phyloP scores from a whole-genome alignment of 805 yeast species.

The Kuraishia hungarica region DNA sequence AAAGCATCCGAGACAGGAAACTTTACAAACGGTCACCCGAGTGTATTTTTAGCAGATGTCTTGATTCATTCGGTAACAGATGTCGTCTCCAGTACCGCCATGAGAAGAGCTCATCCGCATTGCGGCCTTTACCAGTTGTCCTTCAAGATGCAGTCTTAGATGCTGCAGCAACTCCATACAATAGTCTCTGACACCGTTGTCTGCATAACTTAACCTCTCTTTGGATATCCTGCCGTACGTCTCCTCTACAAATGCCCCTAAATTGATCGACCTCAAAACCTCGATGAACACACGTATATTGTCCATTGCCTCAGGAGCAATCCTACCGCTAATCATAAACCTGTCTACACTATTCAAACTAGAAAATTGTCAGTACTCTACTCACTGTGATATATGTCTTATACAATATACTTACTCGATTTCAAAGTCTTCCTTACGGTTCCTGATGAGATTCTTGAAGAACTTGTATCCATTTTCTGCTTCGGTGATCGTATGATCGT shows the following conservation, averaged over 20 bases:
- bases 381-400: too few species aligned
- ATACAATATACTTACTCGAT: not conserved
- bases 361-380: not conserved
- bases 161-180: not conserved
- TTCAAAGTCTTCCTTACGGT: not conserved
- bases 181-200: not conserved
- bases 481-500: not conserved
- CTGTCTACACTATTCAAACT: not conserved
- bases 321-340: not conserved
- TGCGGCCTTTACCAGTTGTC: not conserved
- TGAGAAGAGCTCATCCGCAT: not conserved
- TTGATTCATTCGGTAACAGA: not conserved
- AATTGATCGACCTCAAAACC: not conserved
- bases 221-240: not conserved
- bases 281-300: not conserved
- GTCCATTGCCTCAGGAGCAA: not conserved
- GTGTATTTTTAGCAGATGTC: not conserved
- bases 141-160: not conserved
- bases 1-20: not conserved
- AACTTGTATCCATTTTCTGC: not conserved
- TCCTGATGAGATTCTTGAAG: not conserved
- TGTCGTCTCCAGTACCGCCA: not conserved
- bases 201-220: not conserved
- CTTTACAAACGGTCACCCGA: not conserved
- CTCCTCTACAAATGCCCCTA: not conserved